Percentiles rank a stretch among this genome's conserved stretches.
These are phyloP conservation scores for Peribolospora kevripleyi DNA, from an alignment of 768 basidiomycete genomes.

Conservation along the genomic window DNA sequence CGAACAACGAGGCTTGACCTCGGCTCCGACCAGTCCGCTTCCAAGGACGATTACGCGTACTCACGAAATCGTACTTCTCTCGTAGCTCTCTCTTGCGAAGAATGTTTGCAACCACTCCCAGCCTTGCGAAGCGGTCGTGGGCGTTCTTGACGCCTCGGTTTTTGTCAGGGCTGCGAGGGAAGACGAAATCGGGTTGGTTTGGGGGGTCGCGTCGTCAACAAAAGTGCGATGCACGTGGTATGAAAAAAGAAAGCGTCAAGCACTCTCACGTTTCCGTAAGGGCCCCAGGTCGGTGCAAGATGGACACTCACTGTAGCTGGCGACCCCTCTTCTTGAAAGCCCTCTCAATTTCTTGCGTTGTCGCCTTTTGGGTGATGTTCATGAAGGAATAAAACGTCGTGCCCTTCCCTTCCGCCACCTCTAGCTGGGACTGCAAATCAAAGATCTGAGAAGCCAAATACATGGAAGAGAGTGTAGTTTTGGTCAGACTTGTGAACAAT, in stretches of 20 bases:
- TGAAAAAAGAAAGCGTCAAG: background rate
- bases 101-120: slow-evolving; percentile 65
- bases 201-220: background rate
- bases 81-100: slow-evolving; percentile 50
- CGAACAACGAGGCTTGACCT: background rate
- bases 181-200: background rate
- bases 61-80: slow-evolving; percentile 36
- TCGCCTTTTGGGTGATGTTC: slow-evolving; percentile 48
- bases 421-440: slow-evolving; percentile 13
- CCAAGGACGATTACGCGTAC: slow-evolving; percentile 1
- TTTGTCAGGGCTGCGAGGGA: slow-evolving; percentile 57
- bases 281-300: background rate
- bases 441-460: slow-evolving; percentile 10
- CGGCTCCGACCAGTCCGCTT: background rate
- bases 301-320: slow-evolving; percentile 50
- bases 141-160: slow-evolving; percentile 48
- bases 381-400: slow-evolving; percentile 85
- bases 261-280: background rate
- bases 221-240: too few relatives aligned
- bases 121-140: slow-evolving; percentile 72
- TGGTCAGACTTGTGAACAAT: too few relatives aligned
- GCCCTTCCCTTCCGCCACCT: slow-evolving; percentile 36
- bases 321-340: slow-evolving; percentile 83
- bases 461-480: too few relatives aligned
- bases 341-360: slow-evolving; percentile 51